These are phyloP conservation scores for Epichloe gansuensis DNA, from an alignment of 2,329 filamentous ascomycete species.

Conservation along the genomic window DNA sequence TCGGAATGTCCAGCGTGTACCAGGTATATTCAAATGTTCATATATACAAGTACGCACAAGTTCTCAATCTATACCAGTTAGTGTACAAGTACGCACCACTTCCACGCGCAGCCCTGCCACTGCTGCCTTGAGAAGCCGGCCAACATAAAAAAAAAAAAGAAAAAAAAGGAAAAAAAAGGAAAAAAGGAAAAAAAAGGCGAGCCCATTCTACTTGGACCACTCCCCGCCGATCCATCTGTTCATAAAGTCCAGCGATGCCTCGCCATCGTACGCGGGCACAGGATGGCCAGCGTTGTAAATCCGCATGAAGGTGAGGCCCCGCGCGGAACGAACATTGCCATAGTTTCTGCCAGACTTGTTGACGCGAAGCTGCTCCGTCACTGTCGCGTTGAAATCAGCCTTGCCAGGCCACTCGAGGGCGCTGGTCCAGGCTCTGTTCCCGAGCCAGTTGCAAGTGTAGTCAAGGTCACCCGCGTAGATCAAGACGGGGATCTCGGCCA, in stretches of 20 bases:
- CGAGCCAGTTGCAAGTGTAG: constrained; percentile 95
- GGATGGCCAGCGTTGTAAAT: constrained; percentile 87
- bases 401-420: constrained; percentile 86
- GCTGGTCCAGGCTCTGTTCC: constrained; percentile 89
- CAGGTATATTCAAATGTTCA: too few relatives aligned
- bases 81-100: too few relatives aligned
- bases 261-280: constrained; percentile 91
- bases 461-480: constrained; percentile 86
- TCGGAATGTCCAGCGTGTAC: too few relatives aligned
- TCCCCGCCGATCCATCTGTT: constrained; percentile 64
- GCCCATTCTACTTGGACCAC: constrained; percentile 5
- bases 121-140: too few relatives aligned
- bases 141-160: too few relatives aligned
- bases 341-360: constrained; percentile 28
- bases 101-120: too few relatives aligned
- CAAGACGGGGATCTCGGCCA: constrained; percentile 84
- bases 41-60: too few relatives aligned
- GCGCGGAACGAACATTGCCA: constrained; percentile 72
- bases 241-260: constrained; percentile 76
- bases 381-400: constrained; percentile 60
- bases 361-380: constrained; percentile 56
- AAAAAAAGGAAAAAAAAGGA: too few relatives aligned
- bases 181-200: too few relatives aligned
- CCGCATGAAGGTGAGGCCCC: constrained; percentile 89
- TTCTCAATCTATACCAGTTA: too few relatives aligned